These are phyloP conservation scores for Penicillium thymicola DNA, from an alignment of 2,329 filamentous ascomycete genomes.

Conservation along the genomic window DNA sequence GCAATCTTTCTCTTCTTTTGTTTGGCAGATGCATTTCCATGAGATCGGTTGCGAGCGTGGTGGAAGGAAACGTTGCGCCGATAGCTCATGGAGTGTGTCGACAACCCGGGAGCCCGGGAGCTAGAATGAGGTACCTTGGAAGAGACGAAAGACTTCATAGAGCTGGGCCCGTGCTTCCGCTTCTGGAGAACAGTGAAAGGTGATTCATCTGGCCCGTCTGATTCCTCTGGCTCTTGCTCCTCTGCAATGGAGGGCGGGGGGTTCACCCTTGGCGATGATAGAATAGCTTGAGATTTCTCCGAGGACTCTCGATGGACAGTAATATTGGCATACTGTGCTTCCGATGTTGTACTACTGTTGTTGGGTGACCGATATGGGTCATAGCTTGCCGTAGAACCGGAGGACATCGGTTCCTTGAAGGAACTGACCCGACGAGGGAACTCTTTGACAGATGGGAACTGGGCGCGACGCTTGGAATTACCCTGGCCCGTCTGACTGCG, in stretches of 20 bases:
- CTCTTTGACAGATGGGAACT: conserved; percentile 56
- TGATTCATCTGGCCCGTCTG: conserved; percentile 20
- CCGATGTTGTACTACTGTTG: conserved; percentile 47
- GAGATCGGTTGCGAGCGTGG: conserved; percentile 48
- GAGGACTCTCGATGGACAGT: conserved; percentile 58
- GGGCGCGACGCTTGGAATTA: conserved; percentile 48
- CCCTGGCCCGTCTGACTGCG: conserved; percentile 27
- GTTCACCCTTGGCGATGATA: conserved; percentile 9
- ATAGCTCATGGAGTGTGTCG: conserved; percentile 50
- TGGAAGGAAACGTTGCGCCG: conserved; percentile 63
- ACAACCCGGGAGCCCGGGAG: conserved; percentile 38
- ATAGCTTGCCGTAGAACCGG: conserved; percentile 61
- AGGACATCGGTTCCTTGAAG: conserved; percentile 46
- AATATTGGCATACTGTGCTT: conserved; percentile 63
- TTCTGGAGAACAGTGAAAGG: conserved; percentile 34
- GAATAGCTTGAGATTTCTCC: conserved; percentile 1
- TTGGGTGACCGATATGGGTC: conserved; percentile 77
- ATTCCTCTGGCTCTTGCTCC: conserved; percentile 20
- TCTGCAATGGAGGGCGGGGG: conserved; percentile 21
- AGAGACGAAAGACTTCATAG: conserved; percentile 40
- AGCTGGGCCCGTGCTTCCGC: conserved; percentile 32
- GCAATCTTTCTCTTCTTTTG: conserved; percentile 20
- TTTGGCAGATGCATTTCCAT: conserved; percentile 27
- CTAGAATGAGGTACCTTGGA: conserved; percentile 49
- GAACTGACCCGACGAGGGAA: conserved; percentile 50